A percentile compares a stretch with the other conserved stretches of the same genome.
Evolutionary conservation across 2,329 filamentous ascomycete genomes (phyloP).

Genomic region (Biscogniauxia mediterranea): DNA sequence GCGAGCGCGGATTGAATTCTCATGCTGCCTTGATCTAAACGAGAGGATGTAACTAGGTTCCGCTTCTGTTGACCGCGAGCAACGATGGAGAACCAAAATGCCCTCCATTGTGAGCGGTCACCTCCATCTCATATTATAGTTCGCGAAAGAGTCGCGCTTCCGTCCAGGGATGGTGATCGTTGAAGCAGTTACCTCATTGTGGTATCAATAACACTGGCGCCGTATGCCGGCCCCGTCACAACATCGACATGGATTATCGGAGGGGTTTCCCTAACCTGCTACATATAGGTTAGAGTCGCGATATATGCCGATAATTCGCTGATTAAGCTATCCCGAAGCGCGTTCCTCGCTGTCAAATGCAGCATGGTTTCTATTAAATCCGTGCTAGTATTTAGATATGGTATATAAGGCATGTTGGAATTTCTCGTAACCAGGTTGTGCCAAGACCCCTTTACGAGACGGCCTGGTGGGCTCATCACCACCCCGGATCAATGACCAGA

Average conservation of each 20-base stretch:
- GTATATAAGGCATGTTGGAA: neutral
- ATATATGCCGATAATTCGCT: neutral
- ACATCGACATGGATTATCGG: neutral
- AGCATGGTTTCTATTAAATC: neutral
- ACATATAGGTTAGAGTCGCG: neutral
- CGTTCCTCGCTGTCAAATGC: neutral
- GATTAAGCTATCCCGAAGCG: neutral
- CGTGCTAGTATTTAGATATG: neutral
- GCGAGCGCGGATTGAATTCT: neutral
- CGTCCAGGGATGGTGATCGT: neutral
- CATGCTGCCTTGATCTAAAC: neutral
- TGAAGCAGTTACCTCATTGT: neutral
- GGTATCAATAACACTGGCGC: neutral
- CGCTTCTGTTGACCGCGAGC: neutral
- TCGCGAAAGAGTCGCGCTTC: neutral
- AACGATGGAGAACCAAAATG: neutral
- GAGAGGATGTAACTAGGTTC: neutral
- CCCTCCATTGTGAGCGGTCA: neutral
- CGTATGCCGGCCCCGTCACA: neutral
- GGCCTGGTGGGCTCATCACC: neutral
- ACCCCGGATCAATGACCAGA: neutral
- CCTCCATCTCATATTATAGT: neutral
- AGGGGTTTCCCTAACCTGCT: neutral
- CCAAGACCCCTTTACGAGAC: neutral
- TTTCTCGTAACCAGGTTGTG: neutral